These are phyloP conservation scores for Eucalyptus globulus DNA, from an alignment of 345 rosid genomes.

Conservation along the genomic window DNA sequence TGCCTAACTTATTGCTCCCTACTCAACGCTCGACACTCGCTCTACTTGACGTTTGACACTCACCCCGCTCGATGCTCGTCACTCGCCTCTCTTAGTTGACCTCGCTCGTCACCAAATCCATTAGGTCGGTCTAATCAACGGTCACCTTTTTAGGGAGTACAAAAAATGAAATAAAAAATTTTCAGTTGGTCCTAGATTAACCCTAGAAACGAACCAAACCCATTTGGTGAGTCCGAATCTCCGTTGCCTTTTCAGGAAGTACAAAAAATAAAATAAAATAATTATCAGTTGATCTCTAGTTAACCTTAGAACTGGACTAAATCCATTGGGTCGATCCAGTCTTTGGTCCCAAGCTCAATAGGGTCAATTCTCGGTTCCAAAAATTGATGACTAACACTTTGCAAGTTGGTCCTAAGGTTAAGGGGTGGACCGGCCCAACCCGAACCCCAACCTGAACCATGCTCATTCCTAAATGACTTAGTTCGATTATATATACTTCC, in stretches of 20 bases:
- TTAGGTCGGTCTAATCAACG: fast-evolving
- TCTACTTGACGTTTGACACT: fast-evolving
- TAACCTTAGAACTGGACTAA: fast-evolving
- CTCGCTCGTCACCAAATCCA: fast-evolving
- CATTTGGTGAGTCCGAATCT: fast-evolving
- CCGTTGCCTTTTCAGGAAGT: fast-evolving
- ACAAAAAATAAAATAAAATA: too few relatives aligned
- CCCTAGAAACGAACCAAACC: fast-evolving
- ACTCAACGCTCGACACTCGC: too few relatives aligned
- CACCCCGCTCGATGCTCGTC: fast-evolving
- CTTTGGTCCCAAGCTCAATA: too few relatives aligned
- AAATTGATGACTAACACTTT: too few relatives aligned
- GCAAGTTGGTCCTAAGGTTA: fast-evolving
- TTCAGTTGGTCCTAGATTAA: too few relatives aligned
- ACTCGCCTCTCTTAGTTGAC: too few relatives aligned
- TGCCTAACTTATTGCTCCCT: too few relatives aligned
- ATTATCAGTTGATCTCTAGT: fast-evolving
- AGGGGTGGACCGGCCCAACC: fast-evolving
- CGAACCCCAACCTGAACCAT: too few relatives aligned
- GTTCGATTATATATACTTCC: neutral
- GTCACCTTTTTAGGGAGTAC: too few relatives aligned
- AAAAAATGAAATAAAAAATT: too few relatives aligned
- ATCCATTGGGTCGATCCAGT: fast-evolving
- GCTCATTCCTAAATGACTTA: neutral
- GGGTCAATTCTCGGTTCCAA: fast-evolving